Percentiles rank a stretch among this genome's conserved stretches.
Evolutionary conservation across 2,329 filamentous ascomycete genomes (phyloP).

Genomic region (Neurospora crassa): DNA sequence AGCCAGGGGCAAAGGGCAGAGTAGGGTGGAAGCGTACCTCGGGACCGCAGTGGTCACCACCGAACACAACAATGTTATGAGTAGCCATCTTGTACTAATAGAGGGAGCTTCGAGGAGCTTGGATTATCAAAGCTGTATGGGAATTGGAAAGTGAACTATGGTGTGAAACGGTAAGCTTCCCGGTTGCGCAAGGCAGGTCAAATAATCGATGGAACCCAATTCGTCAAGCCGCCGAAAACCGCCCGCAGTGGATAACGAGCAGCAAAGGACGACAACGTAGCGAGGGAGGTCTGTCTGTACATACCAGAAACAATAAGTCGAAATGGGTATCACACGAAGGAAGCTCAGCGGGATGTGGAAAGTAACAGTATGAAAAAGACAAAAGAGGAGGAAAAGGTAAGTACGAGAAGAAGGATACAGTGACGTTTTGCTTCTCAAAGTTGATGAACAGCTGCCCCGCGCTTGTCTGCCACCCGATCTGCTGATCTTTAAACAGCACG

Average conservation of each 20-base stretch:
- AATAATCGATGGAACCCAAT: not conserved
- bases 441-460: not conserved
- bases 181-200: not conserved
- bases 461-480: not conserved
- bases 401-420: not conserved
- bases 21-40: slow-evolving; percentile 47
- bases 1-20: not conserved
- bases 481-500: not conserved
- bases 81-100: slow-evolving; percentile 43
- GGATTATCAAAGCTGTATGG: slow-evolving; percentile 8
- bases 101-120: not conserved
- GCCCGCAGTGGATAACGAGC: not conserved
- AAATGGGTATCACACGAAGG: not conserved
- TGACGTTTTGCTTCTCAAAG: not conserved
- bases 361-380: not conserved
- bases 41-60: slow-evolving; percentile 75
- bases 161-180: not conserved
- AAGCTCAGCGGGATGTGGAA: not conserved
- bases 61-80: slow-evolving; percentile 74
- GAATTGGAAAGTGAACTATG: not conserved
- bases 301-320: not conserved
- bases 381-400: not conserved
- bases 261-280: not conserved
- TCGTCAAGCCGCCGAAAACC: not conserved
- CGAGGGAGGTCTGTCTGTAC: not conserved